A percentile compares a stretch with the other conserved stretches of the same genome.
phyloP scores from a whole-genome alignment of 169 alveolate genomes.

The Plasmodium blacklocki region DNA sequence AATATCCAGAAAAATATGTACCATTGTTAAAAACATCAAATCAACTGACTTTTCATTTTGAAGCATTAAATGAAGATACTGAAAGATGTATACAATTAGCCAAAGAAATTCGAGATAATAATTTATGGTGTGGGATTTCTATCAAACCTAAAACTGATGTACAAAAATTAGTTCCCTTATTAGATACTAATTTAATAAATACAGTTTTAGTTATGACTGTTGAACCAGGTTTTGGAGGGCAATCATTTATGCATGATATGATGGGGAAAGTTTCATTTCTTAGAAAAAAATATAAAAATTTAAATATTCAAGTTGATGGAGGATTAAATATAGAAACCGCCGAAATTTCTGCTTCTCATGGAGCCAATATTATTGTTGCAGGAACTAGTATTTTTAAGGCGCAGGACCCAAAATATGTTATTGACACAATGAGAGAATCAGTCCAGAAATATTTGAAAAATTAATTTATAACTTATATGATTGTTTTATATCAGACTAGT shows the following conservation, averaged over 20 bases:
- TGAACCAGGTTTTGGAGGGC: slow-evolving; percentile 95
- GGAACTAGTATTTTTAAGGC: slow-evolving; percentile 87
- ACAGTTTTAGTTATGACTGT: slow-evolving; percentile 92
- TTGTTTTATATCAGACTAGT: background rate
- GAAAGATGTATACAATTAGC: slow-evolving; percentile 61
- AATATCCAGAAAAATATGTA: slow-evolving; percentile 89
- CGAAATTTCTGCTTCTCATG: slow-evolving; percentile 86
- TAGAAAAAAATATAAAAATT: slow-evolving; percentile 79
- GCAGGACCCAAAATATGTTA: slow-evolving; percentile 75
- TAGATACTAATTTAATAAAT: slow-evolving; percentile 79
- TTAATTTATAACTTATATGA: background rate
- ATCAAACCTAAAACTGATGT: slow-evolving; percentile 57
- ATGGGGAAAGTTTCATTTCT: slow-evolving; percentile 86
- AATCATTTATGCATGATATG: slow-evolving; percentile 89
- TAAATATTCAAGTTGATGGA: slow-evolving; percentile 90
- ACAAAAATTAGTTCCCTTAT: slow-evolving; percentile 55
- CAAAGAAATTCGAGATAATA: slow-evolving; percentile 29
- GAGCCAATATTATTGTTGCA: slow-evolving; percentile 91
- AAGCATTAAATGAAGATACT: slow-evolving; percentile 80
- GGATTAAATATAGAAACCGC: slow-evolving; percentile 88
- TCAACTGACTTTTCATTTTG: slow-evolving; percentile 89
- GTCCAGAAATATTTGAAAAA: slow-evolving; percentile 65
- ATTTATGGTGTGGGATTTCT: slow-evolving; percentile 67
- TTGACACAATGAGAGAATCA: slow-evolving; percentile 76
- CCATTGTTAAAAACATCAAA: slow-evolving; percentile 86